Evolutionary conservation across 495 filamentous ascomycete species (phyloP), one percentile per base, ranked within the genome.

Genomic region (Hyaloscypha bicolor): DNA sequence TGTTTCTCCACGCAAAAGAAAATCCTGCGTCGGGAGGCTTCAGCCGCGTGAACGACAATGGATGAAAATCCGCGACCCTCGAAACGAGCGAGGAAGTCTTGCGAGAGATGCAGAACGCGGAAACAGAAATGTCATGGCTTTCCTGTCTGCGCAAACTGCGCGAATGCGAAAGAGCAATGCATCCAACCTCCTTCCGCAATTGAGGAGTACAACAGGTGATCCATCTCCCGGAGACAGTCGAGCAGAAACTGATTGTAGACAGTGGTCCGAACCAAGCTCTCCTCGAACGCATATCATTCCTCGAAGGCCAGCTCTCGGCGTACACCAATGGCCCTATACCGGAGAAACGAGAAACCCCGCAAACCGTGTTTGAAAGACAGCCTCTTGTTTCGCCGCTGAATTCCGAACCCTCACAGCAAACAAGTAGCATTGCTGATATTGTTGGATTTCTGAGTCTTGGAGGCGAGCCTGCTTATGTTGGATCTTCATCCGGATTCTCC

Each of bases 391-490:
- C 60, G 70, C 74, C 53, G 61, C 69, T 5, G 74, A 73, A 60
- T 60, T 68, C 39, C 30, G 68, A 56, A 45, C 73, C 29, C 61
- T 63, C 69, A 14, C 53, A 60, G 3, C 66, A 57, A n/a, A 78
- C 77, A 42, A 80, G 81, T 62, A 78, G 79, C 14, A 75, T 84
- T n/a, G 81, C 81, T 1, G 82, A 85, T 62, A 77, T 83, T 32
- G 82, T 84, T 9, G 82, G 82, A 8, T 80, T 85, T 32, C 76
- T 85, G 42, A 80, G 82, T 11, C 73, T 85, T 31, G 83, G 78
- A 8, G 82, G 84, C 64, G 79, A 82, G 8, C 80, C 80, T 19
- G 81, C 81, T 37, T 85, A 85, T 67, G 79, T 85, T n/a, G 81
- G 82, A 51, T 80, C 82, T 29, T 83, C 82, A 64, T 84, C 81